Evolutionary conservation across 106 monocot species (phyloP).

Genomic region (Dactylorhiza incarnata): DNA sequence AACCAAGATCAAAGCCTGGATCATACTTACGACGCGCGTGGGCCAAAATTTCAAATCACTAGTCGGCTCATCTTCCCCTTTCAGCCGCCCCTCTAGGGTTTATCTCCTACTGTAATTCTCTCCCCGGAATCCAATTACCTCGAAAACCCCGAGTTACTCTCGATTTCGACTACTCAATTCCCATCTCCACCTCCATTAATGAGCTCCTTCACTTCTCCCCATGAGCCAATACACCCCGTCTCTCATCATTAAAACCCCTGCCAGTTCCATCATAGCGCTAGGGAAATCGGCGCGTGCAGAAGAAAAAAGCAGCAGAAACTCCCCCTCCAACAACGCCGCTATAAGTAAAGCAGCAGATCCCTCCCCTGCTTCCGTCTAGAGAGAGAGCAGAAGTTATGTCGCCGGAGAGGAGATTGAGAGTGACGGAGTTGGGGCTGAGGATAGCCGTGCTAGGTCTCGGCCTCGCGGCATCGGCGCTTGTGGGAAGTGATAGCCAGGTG

Average conservation of each 20-base stretch:
- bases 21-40: too few species aligned
- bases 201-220: not conserved
- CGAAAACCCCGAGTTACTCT: too few species aligned
- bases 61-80: too few species aligned
- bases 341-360: not conserved
- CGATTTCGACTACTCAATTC: not conserved
- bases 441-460: constrained; percentile 38
- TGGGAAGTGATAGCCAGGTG: constrained; percentile 53
- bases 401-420: constrained; percentile 52
- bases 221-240: not conserved
- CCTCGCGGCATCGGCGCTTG: constrained; percentile 46
- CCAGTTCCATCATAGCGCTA: not conserved
- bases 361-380: not conserved
- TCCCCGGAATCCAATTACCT: too few species aligned
- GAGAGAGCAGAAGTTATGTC: constrained; percentile 22
- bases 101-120: too few species aligned
- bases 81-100: too few species aligned
- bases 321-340: not conserved
- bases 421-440: constrained; percentile 62
- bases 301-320: not conserved
- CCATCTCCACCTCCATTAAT: not conserved
- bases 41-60: too few species aligned
- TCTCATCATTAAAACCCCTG: not conserved
- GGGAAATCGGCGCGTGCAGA: too few species aligned
- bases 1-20: too few species aligned